These are phyloP conservation scores for Tritrichomonas foetus DNA, from an alignment of 208 protist genomes.

Conservation along the genomic window DNA sequence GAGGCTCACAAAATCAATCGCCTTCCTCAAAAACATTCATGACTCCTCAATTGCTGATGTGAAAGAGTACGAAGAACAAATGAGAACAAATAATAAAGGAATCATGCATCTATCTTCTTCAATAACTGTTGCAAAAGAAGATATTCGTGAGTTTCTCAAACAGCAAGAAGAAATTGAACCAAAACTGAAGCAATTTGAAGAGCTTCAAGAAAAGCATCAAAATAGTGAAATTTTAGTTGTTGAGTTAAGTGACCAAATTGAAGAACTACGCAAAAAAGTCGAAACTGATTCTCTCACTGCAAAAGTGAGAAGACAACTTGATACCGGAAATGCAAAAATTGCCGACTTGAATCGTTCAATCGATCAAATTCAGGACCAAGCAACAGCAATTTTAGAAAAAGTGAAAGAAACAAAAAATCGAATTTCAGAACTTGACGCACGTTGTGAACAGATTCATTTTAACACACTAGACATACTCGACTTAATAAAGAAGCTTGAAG, in stretches of 20 bases:
- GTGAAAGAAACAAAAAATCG: background rate
- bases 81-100: background rate
- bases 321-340: background rate
- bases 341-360: background rate
- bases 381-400: background rate
- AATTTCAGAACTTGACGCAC: background rate
- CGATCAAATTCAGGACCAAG: background rate
- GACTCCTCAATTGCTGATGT: background rate
- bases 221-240: background rate
- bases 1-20: background rate
- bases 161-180: background rate
- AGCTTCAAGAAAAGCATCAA: conserved; percentile 1
- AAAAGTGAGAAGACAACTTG: background rate
- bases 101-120: background rate
- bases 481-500: background rate
- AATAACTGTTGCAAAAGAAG: conserved; percentile 29
- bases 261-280: background rate
- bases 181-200: conserved; percentile 3
- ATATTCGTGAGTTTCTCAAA: background rate
- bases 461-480: background rate
- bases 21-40: background rate
- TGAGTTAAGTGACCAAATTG: background rate
- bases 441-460: background rate
- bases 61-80: conserved; percentile 13
- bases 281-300: conserved; percentile 23